Base-by-base conservation (phyloP, 805 yeast genomes). In the Hanseniaspora meyeri region DNA sequence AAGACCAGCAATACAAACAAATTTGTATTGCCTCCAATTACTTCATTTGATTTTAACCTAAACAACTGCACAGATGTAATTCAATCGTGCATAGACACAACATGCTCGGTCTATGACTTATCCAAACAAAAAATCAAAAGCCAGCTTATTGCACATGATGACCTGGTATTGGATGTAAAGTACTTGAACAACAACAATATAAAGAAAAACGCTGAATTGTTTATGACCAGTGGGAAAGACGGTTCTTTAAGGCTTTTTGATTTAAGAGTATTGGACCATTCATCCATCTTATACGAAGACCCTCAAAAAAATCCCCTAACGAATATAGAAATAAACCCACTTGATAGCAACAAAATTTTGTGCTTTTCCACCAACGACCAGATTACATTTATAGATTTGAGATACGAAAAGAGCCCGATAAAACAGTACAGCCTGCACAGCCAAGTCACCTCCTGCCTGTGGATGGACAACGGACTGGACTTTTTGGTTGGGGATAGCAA, bases 71-170 rank as follows among this genome's bases (percentile, higher is more conserved):
- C 79, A 50, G 68, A 81, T 42, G 77, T 89, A 20, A 84, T 93
- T 39, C 87, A 97, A 1, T 80, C 91, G 60, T 83, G 93, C 20
- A 87, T 91, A 11, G 98, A 93, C 70, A 93, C 98, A 0, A 93
- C 98, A 0, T 93, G 98, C 70, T 90, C 97, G 0, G 81, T 89
- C 3, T 93, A 98, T 97, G 97, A 93, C 69, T 68, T 89, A 36
- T 69, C 74, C 27, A 59, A 68, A 36, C 66, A 68, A 42, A 70
- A 74, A 47, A 95, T 95, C 16, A 86, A 85, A 65, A 91, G 97
- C 0, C 97, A 93, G 70, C 74, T 93, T 49, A 93, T 93, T 61
- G 97, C 98, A 0, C 98, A 93, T 69, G 98, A 93, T 67, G 81
- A 84, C 60, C 97, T 89, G 68, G 98, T 93, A 4, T 87, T 80